phyloP scores from a whole-genome alignment of 352 stramenopile genomes.

The Globisporangium paddicum region DNA sequence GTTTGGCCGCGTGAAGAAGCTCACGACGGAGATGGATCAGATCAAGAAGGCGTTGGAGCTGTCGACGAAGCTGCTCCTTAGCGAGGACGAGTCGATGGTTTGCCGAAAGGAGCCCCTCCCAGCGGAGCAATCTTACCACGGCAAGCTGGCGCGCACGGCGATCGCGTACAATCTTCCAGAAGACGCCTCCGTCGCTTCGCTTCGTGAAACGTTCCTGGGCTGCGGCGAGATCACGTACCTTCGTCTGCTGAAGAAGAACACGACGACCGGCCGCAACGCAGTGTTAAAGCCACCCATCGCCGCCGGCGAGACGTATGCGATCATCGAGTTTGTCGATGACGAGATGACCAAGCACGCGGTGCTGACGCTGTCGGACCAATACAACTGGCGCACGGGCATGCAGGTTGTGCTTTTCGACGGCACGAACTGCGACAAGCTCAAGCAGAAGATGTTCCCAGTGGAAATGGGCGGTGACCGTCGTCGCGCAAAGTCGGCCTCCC shows the following conservation, averaged over 20 bases:
- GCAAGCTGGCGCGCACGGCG: conserved; percentile 76
- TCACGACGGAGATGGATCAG: conserved; percentile 79
- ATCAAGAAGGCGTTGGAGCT: conserved; percentile 80
- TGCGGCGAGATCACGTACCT: conserved; percentile 85
- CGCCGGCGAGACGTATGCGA: conserved; percentile 83
- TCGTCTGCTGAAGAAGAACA: conserved; percentile 87
- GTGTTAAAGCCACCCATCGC: conserved; percentile 86
- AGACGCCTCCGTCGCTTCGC: conserved; percentile 76
- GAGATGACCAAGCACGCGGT: conserved; percentile 89
- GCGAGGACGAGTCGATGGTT: conserved; percentile 78
- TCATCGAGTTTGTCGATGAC: conserved; percentile 87
- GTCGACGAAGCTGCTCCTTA: conserved; percentile 81
- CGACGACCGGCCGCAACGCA: conserved; percentile 78
- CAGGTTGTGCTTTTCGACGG: conserved; percentile 88
- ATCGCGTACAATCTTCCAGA: conserved; percentile 87
- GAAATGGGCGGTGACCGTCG: conserved; percentile 65
- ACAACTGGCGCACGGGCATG: conserved; percentile 85
- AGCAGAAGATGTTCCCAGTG: conserved; percentile 88
- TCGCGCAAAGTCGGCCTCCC: conserved; percentile 73
- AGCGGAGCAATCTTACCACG: conserved; percentile 81
- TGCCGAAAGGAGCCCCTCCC: conserved; percentile 81
- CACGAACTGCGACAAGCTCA: conserved; percentile 86
- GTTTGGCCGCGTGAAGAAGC: conserved; percentile 84
- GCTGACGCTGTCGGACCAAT: conserved; percentile 81
- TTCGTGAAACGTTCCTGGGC: conserved; percentile 81